A percentile compares a stretch with the other conserved stretches of the same genome.
Conservation (phyloP, 163 green algal genomes). For the Dunaliella salina region DNA sequence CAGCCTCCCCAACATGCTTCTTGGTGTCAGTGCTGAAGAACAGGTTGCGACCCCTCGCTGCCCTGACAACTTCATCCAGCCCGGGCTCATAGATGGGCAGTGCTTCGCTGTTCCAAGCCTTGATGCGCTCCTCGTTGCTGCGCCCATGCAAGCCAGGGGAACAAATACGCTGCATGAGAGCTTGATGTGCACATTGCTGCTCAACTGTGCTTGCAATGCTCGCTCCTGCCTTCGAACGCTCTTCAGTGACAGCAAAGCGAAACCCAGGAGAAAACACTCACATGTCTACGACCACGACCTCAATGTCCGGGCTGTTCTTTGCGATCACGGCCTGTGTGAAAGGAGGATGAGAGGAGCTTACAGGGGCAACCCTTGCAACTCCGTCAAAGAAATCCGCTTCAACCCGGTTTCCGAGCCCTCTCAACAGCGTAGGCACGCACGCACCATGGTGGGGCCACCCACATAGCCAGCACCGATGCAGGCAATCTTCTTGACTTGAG, state of each 20-base stretch:
- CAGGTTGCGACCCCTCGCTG: conserved; percentile 83
- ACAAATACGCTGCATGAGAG: background rate
- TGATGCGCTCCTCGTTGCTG: conserved; percentile 72
- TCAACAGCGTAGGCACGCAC: background rate
- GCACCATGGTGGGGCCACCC: conserved; percentile 84
- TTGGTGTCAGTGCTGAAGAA: conserved; percentile 96
- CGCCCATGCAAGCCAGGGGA: background rate
- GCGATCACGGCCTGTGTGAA: conserved; percentile 86
- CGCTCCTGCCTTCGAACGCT: no score
- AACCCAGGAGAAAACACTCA: no score
- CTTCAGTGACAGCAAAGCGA: no score
- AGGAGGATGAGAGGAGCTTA: background rate
- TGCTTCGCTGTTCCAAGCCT: conserved; percentile 93
- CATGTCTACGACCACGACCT: conserved; percentile 94
- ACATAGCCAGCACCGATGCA: conserved; percentile 96
- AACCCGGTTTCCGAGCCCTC: no score
- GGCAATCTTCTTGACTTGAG: conserved; percentile 58
- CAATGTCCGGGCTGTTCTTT: conserved; percentile 89
- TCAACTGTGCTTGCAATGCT: no score
- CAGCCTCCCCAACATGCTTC: conserved; percentile 88
- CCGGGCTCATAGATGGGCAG: conserved; percentile 99
- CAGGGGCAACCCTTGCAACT: no score
- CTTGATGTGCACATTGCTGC: no score
- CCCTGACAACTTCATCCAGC: conserved; percentile 89
- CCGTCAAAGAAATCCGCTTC: no score